Evolutionary conservation across 331 rosid genomes (phyloP), one percentile per base, ranked within the genome.

Genomic region (Rosa hybrid): DNA sequence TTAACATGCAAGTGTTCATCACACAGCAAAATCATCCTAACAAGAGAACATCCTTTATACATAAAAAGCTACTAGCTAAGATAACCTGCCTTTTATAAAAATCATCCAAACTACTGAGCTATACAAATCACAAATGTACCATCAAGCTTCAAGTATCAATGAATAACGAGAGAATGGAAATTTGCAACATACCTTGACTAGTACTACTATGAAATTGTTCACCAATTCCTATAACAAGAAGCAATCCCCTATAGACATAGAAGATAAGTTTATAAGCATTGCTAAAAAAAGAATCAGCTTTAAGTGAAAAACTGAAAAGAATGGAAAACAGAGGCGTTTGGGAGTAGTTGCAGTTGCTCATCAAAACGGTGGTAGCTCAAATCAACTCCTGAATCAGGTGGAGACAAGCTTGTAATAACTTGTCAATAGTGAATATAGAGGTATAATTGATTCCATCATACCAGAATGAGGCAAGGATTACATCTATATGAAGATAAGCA

Each of bases 391-490:
- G 93, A 77, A 82, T 90, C 99, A 34, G 91, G 25, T 59, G 99
- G 99, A 82, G 98, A 98, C 88, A 95, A 86, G 94, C 98, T 93
- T 80, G 97, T 92, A 80, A 95, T 95, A 63, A 95, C 97, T 98
- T 95, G 89, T 78, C 85, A 84, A n/a, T n/a, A n/a, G n/a, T n/a
- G n/a, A n/a, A n/a, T n/a, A 13, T 76, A 51, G 34, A 1, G 13
- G 69, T 69, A 17, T 20, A 69, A 8, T 9, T 20, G 8, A 9
- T 62, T 62, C 18, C 68, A 18, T 38, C 50, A 44, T 41, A 34
- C 38, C 12, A 54, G 50, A 54, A 74, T 49, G 57, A 38, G 21
- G 39, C 49, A n/a, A 27, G 54, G 23, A 41, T 45, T 41, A 16
- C 54, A 75, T 59, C 23, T 44, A 4, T 57, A 25, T 2, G 62